Base-by-base conservation (phyloP, 139 green algal species). In the Auxenochlorella protothecoides region DNA sequence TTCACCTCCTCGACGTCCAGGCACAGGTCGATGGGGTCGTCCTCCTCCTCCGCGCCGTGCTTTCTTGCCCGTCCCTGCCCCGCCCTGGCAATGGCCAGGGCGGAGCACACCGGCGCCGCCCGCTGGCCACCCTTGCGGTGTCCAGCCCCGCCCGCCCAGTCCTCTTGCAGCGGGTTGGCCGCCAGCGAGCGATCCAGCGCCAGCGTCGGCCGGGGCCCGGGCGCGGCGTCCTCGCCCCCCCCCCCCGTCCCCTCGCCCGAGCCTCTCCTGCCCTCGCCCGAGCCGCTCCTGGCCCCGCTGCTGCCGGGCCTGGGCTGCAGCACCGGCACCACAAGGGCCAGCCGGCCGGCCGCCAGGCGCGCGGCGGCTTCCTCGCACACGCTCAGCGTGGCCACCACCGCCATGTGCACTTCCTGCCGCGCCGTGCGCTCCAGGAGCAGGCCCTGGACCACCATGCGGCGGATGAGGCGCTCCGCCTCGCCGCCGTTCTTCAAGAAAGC, bases 341-440 rank as follows among this genome's bases (percentile, higher is more conserved):
- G 57, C 55, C 68, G 65, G 5, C 72, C 72, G 0, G 14, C n/a
- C 13, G 62, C 57, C 9, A 76, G 72, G 27, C 51, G 27, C 6
- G 44, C 27, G 3, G 72, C 72, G 0, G 65, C 65, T 2, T 65
- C 16, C 51, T 76, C 66, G 27, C 65, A 15, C 51, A 69, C 65
- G 13, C 5, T 56, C 8, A 77, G 72, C 1, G 72, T 77, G 60
- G 72, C 66, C 44, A 77, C 54, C 11, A 77, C 72, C 2, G 72
- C 72, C 66, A 77, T 52, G 65, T 77, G 72, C 65, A 53, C 66
- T n/a, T 77, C 72, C 1, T 66, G 52, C 3, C 85, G 72, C 16
- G 67, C 65, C 16, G 84, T 87, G 14, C 85, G 78, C 80, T 90
- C 83, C 7, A 61, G 6, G 55, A 90, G 65, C 27, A 88, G 15